Conservation (phyloP, 345 rosid species). For the Sisymbrium altissimum region DNA sequence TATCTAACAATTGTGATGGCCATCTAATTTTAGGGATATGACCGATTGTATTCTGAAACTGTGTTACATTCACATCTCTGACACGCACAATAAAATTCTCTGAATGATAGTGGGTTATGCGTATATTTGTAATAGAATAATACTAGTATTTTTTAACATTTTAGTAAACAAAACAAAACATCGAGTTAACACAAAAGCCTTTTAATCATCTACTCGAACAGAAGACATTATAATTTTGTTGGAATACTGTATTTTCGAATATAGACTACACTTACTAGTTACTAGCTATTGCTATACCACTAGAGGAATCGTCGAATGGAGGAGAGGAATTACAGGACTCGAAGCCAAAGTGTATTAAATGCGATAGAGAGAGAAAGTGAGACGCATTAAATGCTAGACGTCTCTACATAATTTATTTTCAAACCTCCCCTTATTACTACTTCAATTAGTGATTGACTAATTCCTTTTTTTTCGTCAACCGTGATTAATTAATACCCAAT, state of each 20-base stretch:
- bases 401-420: slow-evolving; percentile 21
- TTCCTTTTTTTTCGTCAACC: not conserved
- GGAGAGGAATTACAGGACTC: slow-evolving; percentile 27
- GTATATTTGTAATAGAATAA: not conserved
- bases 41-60: no score
- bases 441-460: slow-evolving; percentile 13
- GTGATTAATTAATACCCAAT: slow-evolving; percentile 4
- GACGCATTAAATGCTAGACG: slow-evolving; percentile 21
- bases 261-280: not conserved
- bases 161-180: no score
- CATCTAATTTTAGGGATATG: no score
- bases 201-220: no score
- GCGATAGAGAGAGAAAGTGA: not conserved
- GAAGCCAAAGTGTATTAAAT: slow-evolving; percentile 26
- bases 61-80: not conserved
- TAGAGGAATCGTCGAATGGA: slow-evolving; percentile 26
- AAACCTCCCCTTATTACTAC: slow-evolving; percentile 18
- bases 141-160: no score
- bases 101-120: not conserved
- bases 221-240: no score
- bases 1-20: no score
- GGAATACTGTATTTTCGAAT: not conserved
- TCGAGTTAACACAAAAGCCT: no score
- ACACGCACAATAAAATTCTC: no score
- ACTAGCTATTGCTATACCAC: not conserved